Evolutionary conservation across 2,329 filamentous ascomycete genomes (phyloP).

Genomic region (Aspergillus pseudoterreus): DNA sequence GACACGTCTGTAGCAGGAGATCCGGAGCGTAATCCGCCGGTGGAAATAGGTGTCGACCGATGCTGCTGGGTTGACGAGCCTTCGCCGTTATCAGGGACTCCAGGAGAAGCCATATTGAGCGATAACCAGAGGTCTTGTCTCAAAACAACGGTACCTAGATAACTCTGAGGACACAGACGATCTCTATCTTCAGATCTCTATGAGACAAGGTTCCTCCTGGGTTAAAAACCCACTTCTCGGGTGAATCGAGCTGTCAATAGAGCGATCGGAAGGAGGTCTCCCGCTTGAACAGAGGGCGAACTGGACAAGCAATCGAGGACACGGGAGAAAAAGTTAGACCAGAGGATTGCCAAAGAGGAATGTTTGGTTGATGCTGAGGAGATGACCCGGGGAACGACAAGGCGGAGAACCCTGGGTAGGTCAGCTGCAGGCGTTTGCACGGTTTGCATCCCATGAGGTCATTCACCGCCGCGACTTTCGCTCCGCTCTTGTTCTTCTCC

Average conservation of each 20-base stretch:
- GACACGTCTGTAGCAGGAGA: slow-evolving; percentile 42
- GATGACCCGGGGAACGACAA: not conserved
- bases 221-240: not conserved
- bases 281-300: not conserved
- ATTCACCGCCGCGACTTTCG: slow-evolving; percentile 7
- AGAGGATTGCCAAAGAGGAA: too few species aligned
- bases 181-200: too few species aligned
- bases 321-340: too few species aligned
- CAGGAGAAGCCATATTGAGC: slow-evolving; percentile 15
- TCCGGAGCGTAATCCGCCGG: slow-evolving; percentile 28
- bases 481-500: not conserved
- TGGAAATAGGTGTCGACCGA: slow-evolving; percentile 30
- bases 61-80: slow-evolving; percentile 30
- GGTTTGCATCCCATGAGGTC: slow-evolving; percentile 28
- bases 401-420: not conserved
- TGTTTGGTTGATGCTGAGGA: not conserved
- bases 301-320: not conserved
- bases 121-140: not conserved
- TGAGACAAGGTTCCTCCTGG: not conserved
- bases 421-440: slow-evolving; percentile 26
- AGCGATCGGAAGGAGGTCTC: not conserved
- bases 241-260: not conserved
- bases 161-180: not conserved
- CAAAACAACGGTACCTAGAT: too few species aligned
- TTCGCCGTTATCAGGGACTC: slow-evolving; percentile 36